A percentile compares a stretch with the other conserved stretches of the same genome.
Evolutionary conservation across 2,329 filamentous ascomycete species (phyloP).

Genomic region (Diaporthe nobilis): DNA sequence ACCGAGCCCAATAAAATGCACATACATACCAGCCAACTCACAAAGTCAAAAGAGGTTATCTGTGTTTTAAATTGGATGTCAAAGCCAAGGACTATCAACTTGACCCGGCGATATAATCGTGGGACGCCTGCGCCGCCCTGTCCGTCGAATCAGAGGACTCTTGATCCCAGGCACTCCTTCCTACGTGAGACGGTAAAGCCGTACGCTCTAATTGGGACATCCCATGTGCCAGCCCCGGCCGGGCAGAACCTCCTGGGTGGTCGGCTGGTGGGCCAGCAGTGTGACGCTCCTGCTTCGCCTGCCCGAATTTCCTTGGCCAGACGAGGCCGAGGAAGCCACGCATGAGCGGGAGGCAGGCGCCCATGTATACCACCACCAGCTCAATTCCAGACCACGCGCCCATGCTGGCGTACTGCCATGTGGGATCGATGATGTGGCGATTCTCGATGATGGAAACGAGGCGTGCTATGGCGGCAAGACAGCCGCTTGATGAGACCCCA

Average conservation of each 20-base stretch:
- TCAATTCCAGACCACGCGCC: constrained; percentile 14
- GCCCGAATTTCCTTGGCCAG: constrained; percentile 17
- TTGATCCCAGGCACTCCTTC: constrained; percentile 2
- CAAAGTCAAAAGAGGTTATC: not conserved
- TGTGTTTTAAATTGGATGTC: not conserved
- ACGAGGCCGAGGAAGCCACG: constrained; percentile 14
- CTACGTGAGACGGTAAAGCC: too few relatives aligned
- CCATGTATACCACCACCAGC: not conserved
- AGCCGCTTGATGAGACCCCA: not conserved
- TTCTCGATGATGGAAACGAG: constrained; percentile 15
- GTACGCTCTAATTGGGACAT: not conserved
- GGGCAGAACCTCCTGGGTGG: not conserved
- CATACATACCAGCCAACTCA: too few relatives aligned
- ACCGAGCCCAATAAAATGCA: too few relatives aligned
- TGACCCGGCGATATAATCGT: not conserved
- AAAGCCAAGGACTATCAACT: not conserved
- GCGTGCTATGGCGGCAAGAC: not conserved
- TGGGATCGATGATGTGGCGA: constrained; percentile 14
- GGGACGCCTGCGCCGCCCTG: not conserved
- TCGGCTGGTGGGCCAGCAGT: not conserved
- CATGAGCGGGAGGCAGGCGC: not conserved
- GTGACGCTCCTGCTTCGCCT: not conserved
- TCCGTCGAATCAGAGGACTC: not conserved
- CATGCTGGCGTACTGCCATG: constrained; percentile 7
- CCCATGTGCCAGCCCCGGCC: not conserved